Percentiles rank a stretch among this genome's conserved stretches.
These are phyloP conservation scores for Diaporthe vaccinii DNA, from an alignment of 2,329 filamentous ascomycete species.

Conservation along the genomic window DNA sequence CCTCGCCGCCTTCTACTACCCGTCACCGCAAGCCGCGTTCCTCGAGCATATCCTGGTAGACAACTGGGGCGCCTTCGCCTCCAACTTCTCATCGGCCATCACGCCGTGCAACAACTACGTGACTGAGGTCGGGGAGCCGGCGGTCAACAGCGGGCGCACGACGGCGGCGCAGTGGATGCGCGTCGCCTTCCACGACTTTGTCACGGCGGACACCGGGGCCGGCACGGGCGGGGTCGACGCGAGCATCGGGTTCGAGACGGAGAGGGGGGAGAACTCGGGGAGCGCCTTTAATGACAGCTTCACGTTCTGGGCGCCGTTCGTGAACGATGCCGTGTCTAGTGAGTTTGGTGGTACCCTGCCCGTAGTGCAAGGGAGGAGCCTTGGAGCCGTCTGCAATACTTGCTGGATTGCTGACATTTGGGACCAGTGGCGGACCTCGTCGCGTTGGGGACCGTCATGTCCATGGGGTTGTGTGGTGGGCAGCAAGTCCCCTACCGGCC, in stretches of 20 bases:
- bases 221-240: conserved; percentile 49
- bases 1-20: conserved; percentile 20
- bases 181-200: conserved; percentile 48
- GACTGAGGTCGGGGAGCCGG: conserved; percentile 17
- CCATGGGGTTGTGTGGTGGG: conserved; percentile 47
- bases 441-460: conserved; percentile 48
- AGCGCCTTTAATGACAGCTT: conserved; percentile 49
- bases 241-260: conserved; percentile 49
- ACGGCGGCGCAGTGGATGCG: conserved; percentile 46
- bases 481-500: conserved; percentile 47
- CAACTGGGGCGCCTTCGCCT: conserved; percentile 27
- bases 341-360: conserved; percentile 8
- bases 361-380: background rate
- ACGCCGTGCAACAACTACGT: conserved; percentile 30
- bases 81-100: conserved; percentile 32
- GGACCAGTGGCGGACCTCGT: conserved; percentile 48
- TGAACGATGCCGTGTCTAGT: conserved; percentile 49
- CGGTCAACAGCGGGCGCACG: conserved; percentile 15
- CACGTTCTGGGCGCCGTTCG: conserved; percentile 46
- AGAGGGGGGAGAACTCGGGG: conserved; percentile 47
- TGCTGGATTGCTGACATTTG: background rate
- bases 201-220: conserved; percentile 45
- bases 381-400: background rate
- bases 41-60: conserved; percentile 32
- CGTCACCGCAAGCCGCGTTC: background rate